These are phyloP conservation scores for Parsonsia alboflavescens DNA, from an alignment of 257 asterid genomes.

Conservation along the genomic window DNA sequence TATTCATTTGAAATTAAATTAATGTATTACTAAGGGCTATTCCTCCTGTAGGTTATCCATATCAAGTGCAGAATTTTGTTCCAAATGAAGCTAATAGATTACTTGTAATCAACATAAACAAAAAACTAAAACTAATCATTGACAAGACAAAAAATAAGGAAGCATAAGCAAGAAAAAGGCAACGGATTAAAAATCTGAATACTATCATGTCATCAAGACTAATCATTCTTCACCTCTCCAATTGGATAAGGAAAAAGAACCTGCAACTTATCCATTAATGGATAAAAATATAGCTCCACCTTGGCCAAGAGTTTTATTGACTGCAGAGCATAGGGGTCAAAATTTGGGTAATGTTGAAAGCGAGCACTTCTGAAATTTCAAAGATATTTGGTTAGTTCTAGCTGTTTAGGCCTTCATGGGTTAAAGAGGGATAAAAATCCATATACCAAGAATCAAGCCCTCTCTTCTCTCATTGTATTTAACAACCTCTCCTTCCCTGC, in stretches of 20 bases:
- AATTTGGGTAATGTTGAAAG: not conserved
- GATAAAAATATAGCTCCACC: not conserved
- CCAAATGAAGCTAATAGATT: not conserved
- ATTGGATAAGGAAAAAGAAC: not conserved
- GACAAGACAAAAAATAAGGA: not conserved
- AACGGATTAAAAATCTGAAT: not conserved
- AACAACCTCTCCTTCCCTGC: not conserved
- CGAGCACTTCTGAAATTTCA: not conserved
- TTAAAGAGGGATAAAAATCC: not conserved
- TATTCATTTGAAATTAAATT: slow-evolving; percentile 3
- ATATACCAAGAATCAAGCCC: not conserved
- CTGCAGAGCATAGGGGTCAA: not conserved
- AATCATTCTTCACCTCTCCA: not conserved
- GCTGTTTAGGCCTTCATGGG: not conserved
- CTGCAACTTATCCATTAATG: not conserved
- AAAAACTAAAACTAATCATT: not conserved
- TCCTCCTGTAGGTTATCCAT: slow-evolving; percentile 80
- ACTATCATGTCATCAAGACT: not conserved
- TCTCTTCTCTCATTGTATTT: not conserved
- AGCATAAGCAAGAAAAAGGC: not conserved
- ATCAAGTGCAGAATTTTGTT: slow-evolving; percentile 42
- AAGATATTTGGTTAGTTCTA: not conserved
- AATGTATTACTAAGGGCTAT: slow-evolving; percentile 44
- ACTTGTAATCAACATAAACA: not conserved
- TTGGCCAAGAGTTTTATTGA: not conserved